Evolutionary conservation across 257 asterid genomes (phyloP).

Genomic region (Jaltomata sinuosa): DNA sequence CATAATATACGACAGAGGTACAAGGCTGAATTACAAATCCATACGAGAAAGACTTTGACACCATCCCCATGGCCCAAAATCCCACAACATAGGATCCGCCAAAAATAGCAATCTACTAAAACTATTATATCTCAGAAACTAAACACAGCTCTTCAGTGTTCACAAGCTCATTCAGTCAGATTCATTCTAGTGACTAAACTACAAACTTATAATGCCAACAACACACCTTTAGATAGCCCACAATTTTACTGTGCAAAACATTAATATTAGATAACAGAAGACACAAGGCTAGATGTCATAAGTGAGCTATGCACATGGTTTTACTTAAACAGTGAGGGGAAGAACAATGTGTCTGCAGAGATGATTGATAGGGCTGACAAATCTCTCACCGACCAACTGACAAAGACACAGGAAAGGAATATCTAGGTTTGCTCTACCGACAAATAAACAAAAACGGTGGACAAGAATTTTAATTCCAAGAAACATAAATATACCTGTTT

Average conservation of each 20-base stretch:
- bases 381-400: not conserved
- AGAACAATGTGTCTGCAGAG: not conserved
- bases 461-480: not conserved
- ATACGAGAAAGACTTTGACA: not conserved
- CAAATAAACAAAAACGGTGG: not conserved
- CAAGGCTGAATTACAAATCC: not conserved
- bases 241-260: not conserved
- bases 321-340: not conserved
- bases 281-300: not conserved
- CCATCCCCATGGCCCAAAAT: not conserved
- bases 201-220: not conserved
- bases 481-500: conserved; percentile 42
- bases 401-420: not conserved
- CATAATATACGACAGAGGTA: not conserved
- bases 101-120: not conserved
- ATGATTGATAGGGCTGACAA: not conserved
- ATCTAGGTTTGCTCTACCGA: not conserved
- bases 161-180: not conserved
- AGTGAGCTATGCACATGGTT: not conserved
- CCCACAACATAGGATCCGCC: not conserved
- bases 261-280: not conserved
- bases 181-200: not conserved
- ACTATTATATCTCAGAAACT: not conserved
- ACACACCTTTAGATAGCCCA: not conserved
- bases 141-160: not conserved